phyloP scores from a whole-genome alignment of 495 filamentous ascomycete species.

The Penicillium antarcticum region DNA sequence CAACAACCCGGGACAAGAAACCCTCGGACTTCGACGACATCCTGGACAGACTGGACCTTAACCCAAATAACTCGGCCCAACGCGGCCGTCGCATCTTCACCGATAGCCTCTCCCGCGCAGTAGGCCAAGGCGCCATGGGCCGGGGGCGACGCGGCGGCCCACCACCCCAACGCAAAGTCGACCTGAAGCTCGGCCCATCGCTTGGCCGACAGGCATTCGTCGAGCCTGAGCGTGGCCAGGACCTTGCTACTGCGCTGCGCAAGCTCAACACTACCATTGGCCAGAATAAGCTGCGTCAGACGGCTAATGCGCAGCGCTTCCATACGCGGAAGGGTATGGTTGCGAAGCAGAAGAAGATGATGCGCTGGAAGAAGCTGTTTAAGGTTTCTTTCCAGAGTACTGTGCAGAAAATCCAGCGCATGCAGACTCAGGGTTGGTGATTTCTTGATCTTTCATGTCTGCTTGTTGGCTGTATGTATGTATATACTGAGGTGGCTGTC shows the following conservation, averaged over 20 bases:
- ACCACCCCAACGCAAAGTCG: conserved; percentile 18
- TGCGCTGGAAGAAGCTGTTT: conserved; percentile 43
- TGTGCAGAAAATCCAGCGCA: conserved; percentile 40
- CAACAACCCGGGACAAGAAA: neutral
- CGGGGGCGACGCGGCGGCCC: neutral
- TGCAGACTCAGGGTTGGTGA: conserved; percentile 48
- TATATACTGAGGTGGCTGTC: conserved; percentile 15
- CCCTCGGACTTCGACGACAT: conserved; percentile 36
- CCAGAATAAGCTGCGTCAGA: conserved; percentile 25
- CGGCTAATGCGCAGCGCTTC: conserved; percentile 28
- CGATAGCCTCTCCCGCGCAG: conserved; percentile 22
- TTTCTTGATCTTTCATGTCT: conserved; percentile 2
- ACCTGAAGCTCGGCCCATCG: conserved; percentile 39
- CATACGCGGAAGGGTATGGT: conserved; percentile 38
- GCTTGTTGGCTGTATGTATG: conserved; percentile 4
- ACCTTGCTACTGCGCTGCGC: conserved; percentile 30
- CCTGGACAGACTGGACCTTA: conserved; percentile 38
- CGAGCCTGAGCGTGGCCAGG: conserved; percentile 32
- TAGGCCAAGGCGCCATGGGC: conserved; percentile 7
- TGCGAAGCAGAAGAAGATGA: conserved; percentile 31
- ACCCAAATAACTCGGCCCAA: conserved; percentile 7
- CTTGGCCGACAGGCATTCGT: conserved; percentile 41
- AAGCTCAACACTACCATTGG: conserved; percentile 19
- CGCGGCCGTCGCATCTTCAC: conserved; percentile 6
- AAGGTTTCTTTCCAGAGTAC: conserved; percentile 42